Conservation (phyloP, 768 basidiomycete genomes). For the Kwoniella botswanensis region DNA sequence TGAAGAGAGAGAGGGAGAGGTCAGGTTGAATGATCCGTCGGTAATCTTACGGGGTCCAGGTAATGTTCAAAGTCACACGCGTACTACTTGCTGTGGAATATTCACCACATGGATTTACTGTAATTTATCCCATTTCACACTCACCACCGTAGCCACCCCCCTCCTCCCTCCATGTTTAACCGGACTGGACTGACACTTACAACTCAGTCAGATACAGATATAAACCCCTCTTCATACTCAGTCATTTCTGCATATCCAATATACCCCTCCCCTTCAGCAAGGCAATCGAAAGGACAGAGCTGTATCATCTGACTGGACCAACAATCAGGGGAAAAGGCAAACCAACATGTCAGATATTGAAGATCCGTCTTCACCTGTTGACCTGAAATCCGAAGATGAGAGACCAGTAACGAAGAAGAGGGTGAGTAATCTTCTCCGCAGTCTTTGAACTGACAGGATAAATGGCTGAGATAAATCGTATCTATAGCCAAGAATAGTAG, state of each 20-base stretch:
- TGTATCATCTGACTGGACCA: not conserved
- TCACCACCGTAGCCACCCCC: constrained; percentile 4
- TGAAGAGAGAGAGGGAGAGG: too few species aligned
- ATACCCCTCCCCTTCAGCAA: not conserved
- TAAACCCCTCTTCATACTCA: not conserved
- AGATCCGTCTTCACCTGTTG: constrained; percentile 30
- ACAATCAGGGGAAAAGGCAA: not conserved
- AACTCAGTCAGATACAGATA: constrained; percentile 1
- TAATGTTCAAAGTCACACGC: constrained; percentile 24
- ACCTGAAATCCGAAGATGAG: constrained; percentile 23
- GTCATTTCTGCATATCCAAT: not conserved
- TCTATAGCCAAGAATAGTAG: constrained; percentile 33
- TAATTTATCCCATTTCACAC: constrained; percentile 19
- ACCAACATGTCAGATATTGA: constrained; percentile 40
- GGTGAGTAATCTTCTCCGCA: constrained; percentile 37
- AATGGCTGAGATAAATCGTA: constrained; percentile 15
- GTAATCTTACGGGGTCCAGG: not conserved
- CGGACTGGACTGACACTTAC: not conserved
- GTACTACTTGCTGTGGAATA: constrained; percentile 1
- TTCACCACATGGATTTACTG: constrained; percentile 6
- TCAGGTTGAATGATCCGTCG: not conserved
- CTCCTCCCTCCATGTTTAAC: not conserved
- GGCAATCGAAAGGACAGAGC: not conserved
- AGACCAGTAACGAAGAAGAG: constrained; percentile 32
- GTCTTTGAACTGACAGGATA: not conserved